These are phyloP conservation scores for Solanum verrucosum DNA, from an alignment of 257 asterid genomes.

Conservation along the genomic window DNA sequence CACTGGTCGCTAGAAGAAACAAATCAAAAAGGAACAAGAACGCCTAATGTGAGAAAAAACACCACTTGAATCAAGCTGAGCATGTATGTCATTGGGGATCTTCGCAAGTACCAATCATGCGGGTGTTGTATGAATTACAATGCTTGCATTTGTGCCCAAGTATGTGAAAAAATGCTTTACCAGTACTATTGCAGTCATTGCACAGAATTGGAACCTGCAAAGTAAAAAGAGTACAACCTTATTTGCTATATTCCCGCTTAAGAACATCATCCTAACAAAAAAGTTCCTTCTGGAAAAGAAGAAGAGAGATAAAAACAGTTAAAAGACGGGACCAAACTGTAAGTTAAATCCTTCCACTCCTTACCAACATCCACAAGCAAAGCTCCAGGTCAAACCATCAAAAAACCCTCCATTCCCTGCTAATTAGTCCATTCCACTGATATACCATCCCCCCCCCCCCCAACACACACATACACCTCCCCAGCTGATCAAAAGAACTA, in stretches of 20 bases:
- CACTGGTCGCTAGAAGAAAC: not conserved
- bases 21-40: not conserved
- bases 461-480: not conserved
- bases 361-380: not conserved
- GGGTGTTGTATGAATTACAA: slow-evolving; percentile 75
- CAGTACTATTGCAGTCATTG: slow-evolving; percentile 73
- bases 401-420: not conserved
- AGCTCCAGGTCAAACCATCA: not conserved
- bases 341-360: not conserved
- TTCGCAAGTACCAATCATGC: slow-evolving; percentile 36
- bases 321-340: not conserved
- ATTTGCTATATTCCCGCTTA: not conserved
- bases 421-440: not conserved
- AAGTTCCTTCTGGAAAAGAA: not conserved
- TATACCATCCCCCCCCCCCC: not conserved
- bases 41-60: not conserved
- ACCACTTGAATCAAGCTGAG: slow-evolving; percentile 1
- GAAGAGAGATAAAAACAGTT: not conserved
- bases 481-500: not conserved
- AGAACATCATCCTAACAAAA: not conserved
- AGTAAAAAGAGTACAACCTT: not conserved
- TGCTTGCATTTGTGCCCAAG: slow-evolving; percentile 77
- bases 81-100: slow-evolving; percentile 17
- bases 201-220: slow-evolving; percentile 67
- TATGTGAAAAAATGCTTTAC: slow-evolving; percentile 63